phyloP scores from a whole-genome alignment of 768 basidiomycete species.

The Auricularia cornea region DNA sequence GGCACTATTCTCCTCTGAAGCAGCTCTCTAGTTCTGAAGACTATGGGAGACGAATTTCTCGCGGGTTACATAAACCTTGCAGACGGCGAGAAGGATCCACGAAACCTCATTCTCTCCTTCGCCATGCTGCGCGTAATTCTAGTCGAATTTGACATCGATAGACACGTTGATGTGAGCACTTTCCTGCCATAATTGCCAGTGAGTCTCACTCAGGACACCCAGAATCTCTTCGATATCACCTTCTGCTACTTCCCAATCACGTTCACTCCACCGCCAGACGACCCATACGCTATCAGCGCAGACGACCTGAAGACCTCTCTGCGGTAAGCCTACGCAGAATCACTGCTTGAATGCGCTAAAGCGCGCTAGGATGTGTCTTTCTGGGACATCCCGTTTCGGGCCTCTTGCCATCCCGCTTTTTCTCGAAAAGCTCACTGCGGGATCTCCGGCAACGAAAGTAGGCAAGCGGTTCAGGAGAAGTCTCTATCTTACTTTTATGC shows the following conservation, averaged over 20 bases:
- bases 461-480: background rate
- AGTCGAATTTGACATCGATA: slow-evolving; percentile 76
- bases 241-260: slow-evolving; percentile 99
- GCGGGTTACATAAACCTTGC: slow-evolving; percentile 69
- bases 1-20: slow-evolving; percentile 6
- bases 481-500: background rate
- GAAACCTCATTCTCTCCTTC: slow-evolving; percentile 87
- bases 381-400: slow-evolving; percentile 75
- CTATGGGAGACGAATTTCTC: slow-evolving; percentile 65
- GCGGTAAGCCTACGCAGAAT: slow-evolving; percentile 33
- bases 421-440: slow-evolving; percentile 82
- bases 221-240: slow-evolving; percentile 89
- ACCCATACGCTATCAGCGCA: slow-evolving; percentile 85
- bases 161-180: slow-evolving; percentile 62
- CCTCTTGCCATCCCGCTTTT: slow-evolving; percentile 79
- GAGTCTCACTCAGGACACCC: background rate
- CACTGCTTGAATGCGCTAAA: background rate
- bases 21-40: slow-evolving; percentile 50
- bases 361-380: slow-evolving; percentile 51
- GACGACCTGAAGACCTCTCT: slow-evolving; percentile 75
- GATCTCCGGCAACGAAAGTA: slow-evolving; percentile 78
- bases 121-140: slow-evolving; percentile 78
- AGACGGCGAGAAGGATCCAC: slow-evolving; percentile 95
- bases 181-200: background rate
- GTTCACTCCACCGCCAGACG: slow-evolving; percentile 87